Percentiles rank a stretch among this genome's conserved stretches.
Conservation (phyloP, 805 yeast genomes). For the Naumovozyma dairenensis region DNA sequence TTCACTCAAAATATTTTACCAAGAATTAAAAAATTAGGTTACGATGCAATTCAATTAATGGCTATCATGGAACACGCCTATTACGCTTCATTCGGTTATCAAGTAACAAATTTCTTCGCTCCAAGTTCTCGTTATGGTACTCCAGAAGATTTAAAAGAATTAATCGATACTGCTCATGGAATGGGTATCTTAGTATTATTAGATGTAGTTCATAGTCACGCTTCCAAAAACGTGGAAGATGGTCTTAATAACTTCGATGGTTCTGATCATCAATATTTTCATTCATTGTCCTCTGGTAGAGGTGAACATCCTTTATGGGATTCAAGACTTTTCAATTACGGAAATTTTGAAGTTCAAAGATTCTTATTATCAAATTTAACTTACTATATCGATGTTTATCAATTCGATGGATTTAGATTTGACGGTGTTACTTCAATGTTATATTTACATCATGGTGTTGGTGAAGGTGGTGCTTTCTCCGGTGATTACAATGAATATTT, state of each 20-base stretch:
- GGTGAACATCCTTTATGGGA: slow-evolving; percentile 94
- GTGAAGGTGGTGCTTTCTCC: slow-evolving; percentile 69
- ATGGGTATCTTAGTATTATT: slow-evolving; percentile 77
- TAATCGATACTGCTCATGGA: slow-evolving; percentile 85
- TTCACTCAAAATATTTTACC: slow-evolving; percentile 76
- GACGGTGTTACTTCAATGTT: slow-evolving; percentile 96
- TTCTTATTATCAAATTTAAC: slow-evolving; percentile 78
- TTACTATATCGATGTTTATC: slow-evolving; percentile 70
- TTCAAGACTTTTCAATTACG: slow-evolving; percentile 87
- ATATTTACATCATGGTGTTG: slow-evolving; percentile 85
- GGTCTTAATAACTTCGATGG: slow-evolving; percentile 93
- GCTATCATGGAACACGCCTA: slow-evolving; percentile 98
- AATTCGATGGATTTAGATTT: slow-evolving; percentile 91
- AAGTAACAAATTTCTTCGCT: slow-evolving; percentile 87
- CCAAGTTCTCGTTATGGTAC: slow-evolving; percentile 84
- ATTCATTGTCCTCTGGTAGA: slow-evolving; percentile 59
- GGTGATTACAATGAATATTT: slow-evolving; percentile 92
- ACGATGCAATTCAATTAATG: slow-evolving; percentile 91
- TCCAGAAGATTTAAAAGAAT: slow-evolving; percentile 87
- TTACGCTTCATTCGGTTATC: slow-evolving; percentile 97
- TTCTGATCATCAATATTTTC: slow-evolving; percentile 90
- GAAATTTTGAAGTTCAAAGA: slow-evolving; percentile 81
- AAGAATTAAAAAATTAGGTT: slow-evolving; percentile 74
- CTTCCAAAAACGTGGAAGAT: slow-evolving; percentile 87
- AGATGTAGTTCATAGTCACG: slow-evolving; percentile 94